Conservation (phyloP, 2,329 filamentous ascomycete genomes). For the Fusarium sp. region DNA sequence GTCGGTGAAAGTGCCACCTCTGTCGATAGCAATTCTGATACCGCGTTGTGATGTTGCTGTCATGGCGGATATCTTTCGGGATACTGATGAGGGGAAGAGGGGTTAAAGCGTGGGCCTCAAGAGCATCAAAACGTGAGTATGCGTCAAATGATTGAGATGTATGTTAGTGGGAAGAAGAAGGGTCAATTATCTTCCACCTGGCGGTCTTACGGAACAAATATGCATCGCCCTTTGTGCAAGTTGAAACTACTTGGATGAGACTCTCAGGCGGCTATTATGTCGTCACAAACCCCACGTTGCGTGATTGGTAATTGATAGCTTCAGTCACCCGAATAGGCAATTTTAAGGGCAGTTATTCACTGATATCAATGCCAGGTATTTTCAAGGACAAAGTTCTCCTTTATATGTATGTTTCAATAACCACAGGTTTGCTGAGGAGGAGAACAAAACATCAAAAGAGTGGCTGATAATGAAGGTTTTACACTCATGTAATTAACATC, state of each 20-base stretch:
- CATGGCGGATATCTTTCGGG: slow-evolving; percentile 47
- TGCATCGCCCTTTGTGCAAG: slow-evolving; percentile 16
- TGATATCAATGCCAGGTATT: not conserved
- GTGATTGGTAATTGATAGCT: slow-evolving; percentile 34
- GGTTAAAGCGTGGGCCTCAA: not conserved
- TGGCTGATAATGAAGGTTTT: not conserved
- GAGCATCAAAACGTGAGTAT: not conserved
- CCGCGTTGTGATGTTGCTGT: slow-evolving; percentile 60
- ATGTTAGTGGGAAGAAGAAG: not conserved
- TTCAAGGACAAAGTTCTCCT: not conserved
- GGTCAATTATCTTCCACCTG: not conserved
- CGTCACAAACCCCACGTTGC: slow-evolving; percentile 38
- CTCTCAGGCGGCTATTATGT: slow-evolving; percentile 17
- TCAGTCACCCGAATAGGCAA: slow-evolving; percentile 13
- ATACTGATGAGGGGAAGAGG: slow-evolving; percentile 28
- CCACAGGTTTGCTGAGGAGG: not conserved
- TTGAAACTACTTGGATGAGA: slow-evolving; percentile 5
- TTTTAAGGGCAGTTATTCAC: not conserved
- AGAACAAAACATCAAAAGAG: not conserved
- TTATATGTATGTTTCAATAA: not conserved
- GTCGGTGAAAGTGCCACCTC: slow-evolving; percentile 93
- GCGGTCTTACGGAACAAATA: slow-evolving; percentile 4
- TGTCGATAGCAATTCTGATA: slow-evolving; percentile 80
- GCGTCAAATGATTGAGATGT: not conserved
- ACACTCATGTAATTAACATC: not conserved